phyloP scores from a whole-genome alignment of 139 green algal genomes.

The Pycnococcus provasolii region DNA sequence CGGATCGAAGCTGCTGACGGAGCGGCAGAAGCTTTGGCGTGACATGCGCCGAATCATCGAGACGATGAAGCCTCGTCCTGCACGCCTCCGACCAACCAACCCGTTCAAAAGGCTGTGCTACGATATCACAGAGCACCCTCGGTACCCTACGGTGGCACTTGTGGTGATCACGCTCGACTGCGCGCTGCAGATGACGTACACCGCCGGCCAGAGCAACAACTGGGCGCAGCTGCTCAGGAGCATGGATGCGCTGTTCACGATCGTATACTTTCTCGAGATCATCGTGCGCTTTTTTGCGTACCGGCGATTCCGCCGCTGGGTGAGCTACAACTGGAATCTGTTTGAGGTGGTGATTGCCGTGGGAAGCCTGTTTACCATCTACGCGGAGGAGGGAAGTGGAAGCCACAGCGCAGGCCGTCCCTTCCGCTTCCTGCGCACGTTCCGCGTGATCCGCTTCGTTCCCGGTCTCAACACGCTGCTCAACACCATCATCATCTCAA shows the following conservation, averaged over 20 bases:
- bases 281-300: conserved; percentile 35
- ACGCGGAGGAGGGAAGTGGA: neutral
- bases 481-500: conserved; percentile 47
- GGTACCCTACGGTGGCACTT: conserved; percentile 41
- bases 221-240: conserved; percentile 22
- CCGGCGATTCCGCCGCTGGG: conserved; percentile 26
- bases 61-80: conserved; percentile 9
- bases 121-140: conserved; percentile 23
- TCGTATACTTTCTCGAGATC: conserved; percentile 43
- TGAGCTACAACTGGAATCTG: conserved; percentile 44
- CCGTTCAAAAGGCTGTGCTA: conserved; percentile 23
- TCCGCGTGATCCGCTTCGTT: conserved; percentile 50
- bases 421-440: conserved; percentile 43
- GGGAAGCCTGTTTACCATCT: conserved; percentile 17
- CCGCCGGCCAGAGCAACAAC: conserved; percentile 27
- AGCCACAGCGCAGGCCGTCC: conserved; percentile 35
- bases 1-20: neutral
- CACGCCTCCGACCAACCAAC: conserved; percentile 9
- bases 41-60: conserved; percentile 1
- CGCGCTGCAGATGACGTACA: conserved; percentile 29
- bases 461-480: conserved; percentile 46
- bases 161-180: conserved; percentile 40
- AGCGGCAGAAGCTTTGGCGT: conserved; percentile 9
- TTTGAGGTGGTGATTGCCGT: conserved; percentile 50
- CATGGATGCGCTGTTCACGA: conserved; percentile 42